phyloP scores from a whole-genome alignment of 306 rosid species.

The Cucurbita moschata region DNA sequence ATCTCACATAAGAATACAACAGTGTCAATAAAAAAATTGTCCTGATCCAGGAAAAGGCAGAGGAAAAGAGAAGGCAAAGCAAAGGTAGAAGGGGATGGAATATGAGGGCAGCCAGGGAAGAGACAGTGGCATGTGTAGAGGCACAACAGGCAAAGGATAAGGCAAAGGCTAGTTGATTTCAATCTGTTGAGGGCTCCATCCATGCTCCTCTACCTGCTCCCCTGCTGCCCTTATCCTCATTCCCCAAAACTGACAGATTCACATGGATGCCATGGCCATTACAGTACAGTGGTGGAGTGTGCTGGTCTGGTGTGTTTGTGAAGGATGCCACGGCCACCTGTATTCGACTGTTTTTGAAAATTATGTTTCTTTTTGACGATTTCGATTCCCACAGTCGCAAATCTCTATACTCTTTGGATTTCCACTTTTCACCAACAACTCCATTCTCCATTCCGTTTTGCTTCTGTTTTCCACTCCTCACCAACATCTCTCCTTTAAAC shows the following conservation, averaged over 20 bases:
- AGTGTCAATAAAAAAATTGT: too few relatives aligned
- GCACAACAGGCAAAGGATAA: conserved; percentile 18
- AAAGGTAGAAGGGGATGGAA: not conserved
- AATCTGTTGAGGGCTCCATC: conserved; percentile 45
- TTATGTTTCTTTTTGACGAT: too few relatives aligned
- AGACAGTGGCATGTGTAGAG: conserved; percentile 95
- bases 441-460: not conserved
- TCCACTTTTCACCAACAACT: not conserved
- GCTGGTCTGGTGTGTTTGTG: not conserved
- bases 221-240: conserved; percentile 18
- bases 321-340: not conserved
- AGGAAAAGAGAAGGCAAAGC: not conserved
- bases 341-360: too few relatives aligned
- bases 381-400: too few relatives aligned
- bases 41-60: not conserved
- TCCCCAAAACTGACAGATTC: not conserved
- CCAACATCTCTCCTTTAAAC: not conserved
- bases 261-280: not conserved
- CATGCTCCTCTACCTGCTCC: conserved; percentile 80
- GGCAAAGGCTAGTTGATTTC: not conserved
- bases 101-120: conserved; percentile 70
- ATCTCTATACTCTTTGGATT: not conserved
- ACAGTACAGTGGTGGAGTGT: too few relatives aligned
- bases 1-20: too few relatives aligned
- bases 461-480: not conserved